Evolutionary conservation across 2,329 filamentous ascomycete species (phyloP), one percentile per base, ranked within the genome.

Genomic region (Kalmusia sp.): DNA sequence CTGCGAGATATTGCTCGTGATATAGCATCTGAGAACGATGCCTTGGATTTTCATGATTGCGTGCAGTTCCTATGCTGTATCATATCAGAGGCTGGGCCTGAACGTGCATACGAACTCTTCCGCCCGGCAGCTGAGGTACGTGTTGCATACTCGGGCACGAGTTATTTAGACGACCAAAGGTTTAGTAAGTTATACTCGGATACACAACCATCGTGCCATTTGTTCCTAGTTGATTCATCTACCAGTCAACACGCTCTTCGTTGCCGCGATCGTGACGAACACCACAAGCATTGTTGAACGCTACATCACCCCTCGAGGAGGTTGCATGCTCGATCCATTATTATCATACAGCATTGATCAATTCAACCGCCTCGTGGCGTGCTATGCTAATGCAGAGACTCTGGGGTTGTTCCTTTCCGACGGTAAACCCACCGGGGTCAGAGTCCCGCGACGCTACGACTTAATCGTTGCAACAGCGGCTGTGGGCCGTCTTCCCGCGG

Each of bases 191-290:
- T 6, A 9, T 22, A 7, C 17, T 9, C 9, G 14, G 19, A 14
- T 12, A 8, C 4, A 4, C n/a, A 15, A 8, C 15, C 5, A n/a
- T 6, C 30, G 14, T 17, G 4, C 8, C 19, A 12, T n/a, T 7
- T n/a, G n/a, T n/a, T n/a, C n/a, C 9, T 34, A 15, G 3, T 14
- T 34, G 11, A 25, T n/a, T 35, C 2, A 22, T 35, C 7, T 35
- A 2, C 12, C 11, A 46, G 43, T 34, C 21, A 21, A 34, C 21
- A 34, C 19, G 2, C 43, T 25, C 1, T 46, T 46, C 30, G 21
- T 31, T 21, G 30, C 43, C 8, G 30, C 43, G 8, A 30, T 46
- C 17, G 43, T 46, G 21, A 46, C 43, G 2, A 46, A 46, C 14
- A 46, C 43, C 19, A 34, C 30, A 4, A 3, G 30, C 3, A 34